phyloP scores from a whole-genome alignment of 495 filamentous ascomycete genomes.

The Pyrenula aspistea region DNA sequence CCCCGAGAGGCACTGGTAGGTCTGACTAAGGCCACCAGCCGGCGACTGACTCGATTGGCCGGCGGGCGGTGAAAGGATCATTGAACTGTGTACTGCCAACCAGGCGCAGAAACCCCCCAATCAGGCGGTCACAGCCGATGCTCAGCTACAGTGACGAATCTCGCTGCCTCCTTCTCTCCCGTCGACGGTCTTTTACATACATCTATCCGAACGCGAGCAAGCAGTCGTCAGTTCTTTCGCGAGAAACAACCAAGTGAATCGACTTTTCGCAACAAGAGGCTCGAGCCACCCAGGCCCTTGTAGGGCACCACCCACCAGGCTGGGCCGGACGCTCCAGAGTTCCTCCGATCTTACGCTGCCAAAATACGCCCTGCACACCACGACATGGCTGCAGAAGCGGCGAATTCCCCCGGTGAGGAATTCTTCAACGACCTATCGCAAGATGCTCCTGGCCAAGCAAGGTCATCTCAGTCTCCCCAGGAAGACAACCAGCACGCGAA shows the following conservation, averaged over 20 bases:
- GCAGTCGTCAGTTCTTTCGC: no score
- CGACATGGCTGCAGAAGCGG: background rate
- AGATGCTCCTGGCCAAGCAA: conserved; percentile 15
- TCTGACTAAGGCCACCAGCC: no score
- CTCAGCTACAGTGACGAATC: no score
- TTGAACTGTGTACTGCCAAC: no score
- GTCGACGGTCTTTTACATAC: background rate
- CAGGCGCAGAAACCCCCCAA: no score
- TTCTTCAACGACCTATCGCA: conserved; percentile 48
- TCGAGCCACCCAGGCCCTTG: background rate
- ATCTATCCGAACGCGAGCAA: background rate
- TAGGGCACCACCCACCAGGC: background rate
- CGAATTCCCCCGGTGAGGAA: conserved; percentile 1
- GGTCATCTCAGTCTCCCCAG: conserved; percentile 14
- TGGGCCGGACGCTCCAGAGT: background rate
- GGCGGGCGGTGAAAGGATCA: no score
- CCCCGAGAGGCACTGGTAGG: no score
- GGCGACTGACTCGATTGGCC: no score
- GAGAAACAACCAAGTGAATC: no score
- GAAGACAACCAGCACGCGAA: conserved; percentile 19
- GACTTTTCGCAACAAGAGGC: no score
- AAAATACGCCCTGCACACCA: background rate
- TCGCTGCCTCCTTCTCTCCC: background rate
- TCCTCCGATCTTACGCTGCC: background rate
- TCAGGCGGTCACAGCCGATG: no score